phyloP scores from a whole-genome alignment of 2,329 filamentous ascomycete genomes.

The Penicillium italicum region DNA sequence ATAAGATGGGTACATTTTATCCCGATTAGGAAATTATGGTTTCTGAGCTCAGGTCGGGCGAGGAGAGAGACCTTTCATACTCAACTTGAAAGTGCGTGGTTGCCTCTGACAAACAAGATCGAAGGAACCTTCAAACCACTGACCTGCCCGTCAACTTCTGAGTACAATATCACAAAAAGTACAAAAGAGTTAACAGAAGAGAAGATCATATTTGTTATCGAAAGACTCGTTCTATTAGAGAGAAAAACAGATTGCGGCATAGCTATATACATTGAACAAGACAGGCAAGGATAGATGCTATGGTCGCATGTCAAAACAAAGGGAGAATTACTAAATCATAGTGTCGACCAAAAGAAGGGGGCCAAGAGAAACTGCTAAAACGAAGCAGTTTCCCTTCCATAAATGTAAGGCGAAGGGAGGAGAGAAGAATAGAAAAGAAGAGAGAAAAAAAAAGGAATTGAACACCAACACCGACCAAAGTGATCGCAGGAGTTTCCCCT shows the following conservation, averaged over 20 bases:
- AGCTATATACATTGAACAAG: constrained; percentile 26
- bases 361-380: not conserved
- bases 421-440: constrained; percentile 5
- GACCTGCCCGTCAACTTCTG: not conserved
- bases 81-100: no score
- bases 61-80: no score
- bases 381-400: constrained; percentile 1
- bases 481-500: constrained; percentile 14
- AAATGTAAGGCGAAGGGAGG: not conserved
- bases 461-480: constrained; percentile 26
- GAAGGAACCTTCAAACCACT: not conserved
- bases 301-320: constrained; percentile 12
- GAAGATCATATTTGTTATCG: constrained; percentile 18
- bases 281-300: constrained; percentile 15
- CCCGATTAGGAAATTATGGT: no score
- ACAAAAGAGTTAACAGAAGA: constrained; percentile 7
- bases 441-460: constrained; percentile 18
- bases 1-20: no score
- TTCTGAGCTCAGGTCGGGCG: no score
- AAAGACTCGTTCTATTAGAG: constrained; percentile 22
- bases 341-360: constrained; percentile 10
- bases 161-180: not conserved
- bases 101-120: not conserved
- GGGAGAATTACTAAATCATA: constrained; percentile 25
- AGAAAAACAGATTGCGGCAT: constrained; percentile 12